Conservation (phyloP, 768 basidiomycete species). For the Gloeophyllum trabeum region DNA sequence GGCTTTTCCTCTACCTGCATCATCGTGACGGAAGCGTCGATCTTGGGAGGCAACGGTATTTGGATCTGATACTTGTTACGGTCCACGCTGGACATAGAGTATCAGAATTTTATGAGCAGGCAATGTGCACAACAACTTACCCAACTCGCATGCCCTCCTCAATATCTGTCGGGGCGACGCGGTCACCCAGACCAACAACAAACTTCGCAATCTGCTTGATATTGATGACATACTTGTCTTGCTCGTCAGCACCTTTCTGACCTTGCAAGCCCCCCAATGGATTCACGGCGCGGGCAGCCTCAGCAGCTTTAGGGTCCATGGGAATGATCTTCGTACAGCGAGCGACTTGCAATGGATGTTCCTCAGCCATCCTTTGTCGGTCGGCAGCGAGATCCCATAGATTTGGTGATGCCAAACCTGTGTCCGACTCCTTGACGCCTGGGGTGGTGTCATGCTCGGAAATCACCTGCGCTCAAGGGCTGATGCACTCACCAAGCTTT, state of each 20-base stretch:
- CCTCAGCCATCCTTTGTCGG: conserved; percentile 80
- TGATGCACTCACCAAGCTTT: conserved; percentile 62
- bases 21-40: conserved; percentile 99
- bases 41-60: conserved; percentile 96
- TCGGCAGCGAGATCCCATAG: conserved; percentile 96
- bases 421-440: conserved; percentile 98
- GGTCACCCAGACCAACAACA: conserved; percentile 93
- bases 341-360: conserved; percentile 93
- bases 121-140: conserved; percentile 33
- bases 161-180: conserved; percentile 95
- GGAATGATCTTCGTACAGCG: conserved; percentile 98
- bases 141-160: conserved; percentile 99
- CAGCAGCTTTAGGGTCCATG: conserved; percentile 63
- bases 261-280: conserved; percentile 69
- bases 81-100: conserved; percentile 57
- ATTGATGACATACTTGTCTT: conserved; percentile 99
- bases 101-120: conserved; percentile 3
- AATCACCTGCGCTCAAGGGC: background rate
- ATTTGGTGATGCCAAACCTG: conserved; percentile 92
- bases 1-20: conserved; percentile 99
- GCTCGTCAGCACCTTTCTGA: conserved; percentile 95
- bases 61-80: conserved; percentile 97
- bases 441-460: background rate
- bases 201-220: conserved; percentile 99
- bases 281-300: conserved; percentile 70